Conservation (phyloP, 306 rosid species). For the Rosa multiflora region DNA sequence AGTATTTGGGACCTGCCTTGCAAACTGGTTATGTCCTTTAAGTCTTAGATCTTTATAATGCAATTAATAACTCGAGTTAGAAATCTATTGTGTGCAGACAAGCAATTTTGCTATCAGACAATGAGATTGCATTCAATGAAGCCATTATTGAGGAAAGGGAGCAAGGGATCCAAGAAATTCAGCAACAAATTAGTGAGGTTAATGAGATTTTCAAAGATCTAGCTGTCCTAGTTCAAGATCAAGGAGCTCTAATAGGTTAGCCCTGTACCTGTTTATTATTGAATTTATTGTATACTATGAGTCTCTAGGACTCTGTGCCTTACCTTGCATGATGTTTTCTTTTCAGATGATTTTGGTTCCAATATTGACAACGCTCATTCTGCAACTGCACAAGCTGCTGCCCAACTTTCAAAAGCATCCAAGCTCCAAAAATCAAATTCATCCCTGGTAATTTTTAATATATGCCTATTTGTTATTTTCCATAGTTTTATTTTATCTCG, state of each 20-base stretch:
- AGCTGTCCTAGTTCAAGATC: conserved; percentile 36
- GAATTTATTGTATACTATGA: not conserved
- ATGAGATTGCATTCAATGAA: conserved; percentile 35
- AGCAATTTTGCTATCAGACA: conserved; percentile 22
- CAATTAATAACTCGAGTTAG: not conserved
- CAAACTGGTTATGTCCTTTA: not conserved
- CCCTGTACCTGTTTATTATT: not conserved
- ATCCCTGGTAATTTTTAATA: conserved; percentile 28
- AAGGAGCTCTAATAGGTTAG: conserved; percentile 36
- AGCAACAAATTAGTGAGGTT: conserved; percentile 36
- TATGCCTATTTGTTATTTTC: not conserved
- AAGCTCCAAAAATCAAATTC: conserved; percentile 35
- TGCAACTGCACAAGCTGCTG: conserved; percentile 29
- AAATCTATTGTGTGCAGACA: conserved; percentile 16
- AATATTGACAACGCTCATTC: conserved; percentile 32
- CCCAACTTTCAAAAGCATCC: conserved; percentile 29
- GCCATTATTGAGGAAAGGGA: conserved; percentile 43
- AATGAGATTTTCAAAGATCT: conserved; percentile 40
- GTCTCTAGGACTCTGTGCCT: not conserved
- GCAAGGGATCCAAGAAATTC: conserved; percentile 42
- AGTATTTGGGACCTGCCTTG: not conserved
- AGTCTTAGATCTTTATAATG: not conserved
- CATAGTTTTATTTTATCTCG: not conserved
- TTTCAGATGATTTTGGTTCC: conserved; percentile 32
- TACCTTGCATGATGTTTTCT: not conserved